A percentile compares a stretch with the other conserved stretches of the same genome.
Evolutionary conservation across 2,329 filamentous ascomycete genomes (phyloP).

Genomic region (Laburnicola sp.): DNA sequence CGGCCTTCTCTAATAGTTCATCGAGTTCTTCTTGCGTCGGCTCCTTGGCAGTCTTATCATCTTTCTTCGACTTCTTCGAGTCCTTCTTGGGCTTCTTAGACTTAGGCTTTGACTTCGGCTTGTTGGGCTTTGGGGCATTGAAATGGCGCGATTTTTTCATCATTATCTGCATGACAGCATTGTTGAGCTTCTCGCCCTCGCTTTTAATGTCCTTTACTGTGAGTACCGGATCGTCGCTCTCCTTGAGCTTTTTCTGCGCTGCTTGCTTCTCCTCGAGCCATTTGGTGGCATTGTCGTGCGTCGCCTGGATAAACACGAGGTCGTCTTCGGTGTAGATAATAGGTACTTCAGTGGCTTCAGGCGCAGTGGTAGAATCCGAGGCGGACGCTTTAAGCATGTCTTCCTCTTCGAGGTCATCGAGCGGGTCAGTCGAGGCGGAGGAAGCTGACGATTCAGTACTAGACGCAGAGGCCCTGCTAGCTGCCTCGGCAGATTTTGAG

Average conservation of each 20-base stretch:
- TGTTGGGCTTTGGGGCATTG: conserved; percentile 44
- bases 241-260: conserved; percentile 71
- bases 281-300: conserved; percentile 63
- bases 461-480: conserved; percentile 48
- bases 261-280: conserved; percentile 77
- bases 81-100: conserved; percentile 39
- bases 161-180: conserved; percentile 69
- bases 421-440: conserved; percentile 52
- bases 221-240: conserved; percentile 75
- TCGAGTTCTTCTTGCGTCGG: conserved; percentile 36
- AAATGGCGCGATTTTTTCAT: conserved; percentile 58
- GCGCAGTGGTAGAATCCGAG: conserved; percentile 30
- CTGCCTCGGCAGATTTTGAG: conserved; percentile 41
- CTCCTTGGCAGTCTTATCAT: conserved; percentile 35
- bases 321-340: conserved; percentile 74
- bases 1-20: conserved; percentile 38
- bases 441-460: conserved; percentile 49
- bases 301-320: conserved; percentile 64
- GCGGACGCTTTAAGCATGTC: conserved; percentile 49
- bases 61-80: conserved; percentile 28
- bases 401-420: conserved; percentile 81
- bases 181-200: conserved; percentile 71
- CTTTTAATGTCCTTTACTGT: conserved; percentile 67
- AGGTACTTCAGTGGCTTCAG: conserved; percentile 33
- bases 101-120: conserved; percentile 33